These are phyloP conservation scores for Trifolium dubium DNA, from an alignment of 306 rosid species.

Conservation along the genomic window DNA sequence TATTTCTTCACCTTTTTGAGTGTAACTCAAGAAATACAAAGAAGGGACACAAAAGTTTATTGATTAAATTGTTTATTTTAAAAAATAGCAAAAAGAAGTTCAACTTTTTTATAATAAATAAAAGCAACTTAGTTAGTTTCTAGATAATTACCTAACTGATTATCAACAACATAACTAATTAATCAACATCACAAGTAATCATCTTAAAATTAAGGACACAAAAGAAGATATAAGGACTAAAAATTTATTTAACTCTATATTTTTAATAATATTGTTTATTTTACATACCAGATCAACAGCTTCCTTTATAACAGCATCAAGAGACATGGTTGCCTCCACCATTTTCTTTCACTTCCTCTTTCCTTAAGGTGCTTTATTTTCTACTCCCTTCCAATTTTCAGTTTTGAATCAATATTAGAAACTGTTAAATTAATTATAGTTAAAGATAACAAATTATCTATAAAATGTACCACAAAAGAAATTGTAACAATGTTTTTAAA, in stretches of 20 bases:
- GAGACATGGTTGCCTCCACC: conserved; percentile 49
- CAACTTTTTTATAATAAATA: neutral
- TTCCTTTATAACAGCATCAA: conserved; percentile 68
- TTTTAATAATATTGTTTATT: neutral
- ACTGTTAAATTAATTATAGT: neutral
- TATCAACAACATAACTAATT: neutral
- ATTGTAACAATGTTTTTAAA: neutral
- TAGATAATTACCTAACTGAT: neutral
- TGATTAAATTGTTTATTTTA: neutral
- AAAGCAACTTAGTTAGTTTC: conserved; percentile 10
- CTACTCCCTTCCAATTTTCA: conserved; percentile 1
- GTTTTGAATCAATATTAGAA: conserved; percentile 15
- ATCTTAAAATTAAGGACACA: neutral
- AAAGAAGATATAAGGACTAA: too few relatives aligned
- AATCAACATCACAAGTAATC: neutral
- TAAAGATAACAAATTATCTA: conserved; percentile 1
- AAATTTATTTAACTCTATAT: too few relatives aligned
- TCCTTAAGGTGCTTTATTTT: conserved; percentile 31
- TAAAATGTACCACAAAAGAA: conserved; percentile 14
- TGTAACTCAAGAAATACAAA: neutral
- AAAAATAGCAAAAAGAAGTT: conserved; percentile 4
- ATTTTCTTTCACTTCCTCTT: conserved; percentile 41
- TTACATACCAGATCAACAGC: conserved; percentile 71
- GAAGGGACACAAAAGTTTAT: neutral
- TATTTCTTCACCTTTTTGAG: conserved; percentile 1